Evolutionary conservation across 129 eudicot species (phyloP).

Genomic region (Centaurea solstitialis): DNA sequence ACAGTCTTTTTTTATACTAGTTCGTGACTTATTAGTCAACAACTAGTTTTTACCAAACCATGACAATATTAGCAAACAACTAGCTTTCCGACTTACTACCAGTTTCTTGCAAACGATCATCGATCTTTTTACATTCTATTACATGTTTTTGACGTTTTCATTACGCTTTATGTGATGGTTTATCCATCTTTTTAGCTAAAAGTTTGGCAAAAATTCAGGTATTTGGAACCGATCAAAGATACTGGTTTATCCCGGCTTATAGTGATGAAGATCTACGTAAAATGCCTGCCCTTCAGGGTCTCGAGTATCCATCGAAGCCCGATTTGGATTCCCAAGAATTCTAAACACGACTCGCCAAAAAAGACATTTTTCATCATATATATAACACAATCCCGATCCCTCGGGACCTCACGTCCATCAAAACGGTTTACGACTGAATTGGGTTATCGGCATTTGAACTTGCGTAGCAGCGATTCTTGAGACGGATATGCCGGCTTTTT

Average conservation of each 20-base stretch:
- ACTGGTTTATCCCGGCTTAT: conserved; percentile 86
- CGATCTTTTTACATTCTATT: neutral
- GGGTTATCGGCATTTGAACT: too few relatives aligned
- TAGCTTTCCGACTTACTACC: neutral
- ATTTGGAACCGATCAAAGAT: conserved; percentile 65
- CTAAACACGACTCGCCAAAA: neutral
- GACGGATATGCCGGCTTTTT: neutral
- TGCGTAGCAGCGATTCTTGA: neutral
- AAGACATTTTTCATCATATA: conserved; percentile 20
- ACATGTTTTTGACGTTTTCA: neutral
- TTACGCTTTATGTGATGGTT: neutral
- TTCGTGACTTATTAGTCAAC: neutral
- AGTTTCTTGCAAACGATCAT: neutral
- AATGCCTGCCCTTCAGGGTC: conserved; percentile 90
- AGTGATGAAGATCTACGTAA: conserved; percentile 81
- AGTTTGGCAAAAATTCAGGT: conserved; percentile 46
- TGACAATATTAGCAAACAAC: neutral
- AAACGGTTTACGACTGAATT: too few relatives aligned
- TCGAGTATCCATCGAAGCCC: conserved; percentile 91
- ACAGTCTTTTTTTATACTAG: too few relatives aligned
- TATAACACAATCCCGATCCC: conserved; percentile 1
- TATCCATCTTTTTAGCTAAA: neutral
- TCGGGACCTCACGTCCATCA: too few relatives aligned
- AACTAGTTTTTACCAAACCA: neutral
- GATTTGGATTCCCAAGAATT: conserved; percentile 75